Conservation (phyloP, 148 eudicot species). For the Pouteria glomerata region DNA sequence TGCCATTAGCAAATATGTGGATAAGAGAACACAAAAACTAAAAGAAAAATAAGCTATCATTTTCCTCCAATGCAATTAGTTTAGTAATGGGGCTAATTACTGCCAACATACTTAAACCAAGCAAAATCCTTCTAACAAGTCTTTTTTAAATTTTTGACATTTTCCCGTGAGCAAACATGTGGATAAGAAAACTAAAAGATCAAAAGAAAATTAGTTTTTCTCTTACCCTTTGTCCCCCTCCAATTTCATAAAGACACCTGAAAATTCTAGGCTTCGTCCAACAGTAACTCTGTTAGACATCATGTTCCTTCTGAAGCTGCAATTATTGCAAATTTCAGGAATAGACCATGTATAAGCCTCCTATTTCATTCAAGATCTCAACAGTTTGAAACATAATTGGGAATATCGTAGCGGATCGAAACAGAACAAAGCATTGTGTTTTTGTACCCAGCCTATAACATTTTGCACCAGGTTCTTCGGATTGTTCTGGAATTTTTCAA, state of each 20-base stretch:
- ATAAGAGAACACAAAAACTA: too few species aligned
- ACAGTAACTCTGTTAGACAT: background rate
- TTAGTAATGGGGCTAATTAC: background rate
- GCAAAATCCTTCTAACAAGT: background rate
- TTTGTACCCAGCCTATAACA: too few species aligned
- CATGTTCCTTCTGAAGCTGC: background rate
- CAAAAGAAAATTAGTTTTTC: background rate
- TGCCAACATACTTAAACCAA: background rate
- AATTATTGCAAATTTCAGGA: background rate
- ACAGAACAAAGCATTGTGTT: too few species aligned
- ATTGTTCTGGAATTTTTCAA: too few species aligned
- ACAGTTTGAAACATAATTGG: too few species aligned
- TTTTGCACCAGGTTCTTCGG: too few species aligned
- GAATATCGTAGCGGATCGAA: too few species aligned
- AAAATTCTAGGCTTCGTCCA: background rate
- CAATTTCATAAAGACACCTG: background rate
- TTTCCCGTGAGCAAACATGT: background rate
- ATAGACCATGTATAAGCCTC: background rate
- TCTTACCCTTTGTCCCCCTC: too few species aligned
- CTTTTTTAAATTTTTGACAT: background rate
- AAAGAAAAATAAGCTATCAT: too few species aligned
- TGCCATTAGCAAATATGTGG: background rate
- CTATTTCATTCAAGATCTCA: slow-evolving; percentile 8
- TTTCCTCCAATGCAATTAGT: background rate
- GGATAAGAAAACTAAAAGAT: too few species aligned